These are phyloP conservation scores for Chlorencoelia australis DNA, from an alignment of 2,329 filamentous ascomycete genomes.

Conservation along the genomic window DNA sequence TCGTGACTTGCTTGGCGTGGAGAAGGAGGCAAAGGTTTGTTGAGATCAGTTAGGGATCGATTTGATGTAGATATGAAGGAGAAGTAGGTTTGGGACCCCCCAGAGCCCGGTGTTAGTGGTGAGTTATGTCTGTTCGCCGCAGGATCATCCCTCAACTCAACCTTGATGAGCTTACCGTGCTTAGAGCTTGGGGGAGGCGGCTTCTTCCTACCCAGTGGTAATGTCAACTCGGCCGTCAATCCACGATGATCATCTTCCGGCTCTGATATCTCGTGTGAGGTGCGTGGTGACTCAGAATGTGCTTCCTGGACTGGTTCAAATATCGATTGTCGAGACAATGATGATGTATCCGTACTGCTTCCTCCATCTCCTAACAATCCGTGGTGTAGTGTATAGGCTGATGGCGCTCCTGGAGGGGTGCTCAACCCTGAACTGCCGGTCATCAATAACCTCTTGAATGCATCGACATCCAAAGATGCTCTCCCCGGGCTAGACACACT, in stretches of 20 bases:
- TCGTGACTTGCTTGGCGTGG: constrained; percentile 38
- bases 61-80: constrained; percentile 14
- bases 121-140: constrained; percentile 25
- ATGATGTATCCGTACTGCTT: constrained; percentile 48
- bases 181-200: constrained; percentile 68
- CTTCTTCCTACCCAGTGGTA: constrained; percentile 44
- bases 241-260: constrained; percentile 39
- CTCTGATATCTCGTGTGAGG: constrained; percentile 49
- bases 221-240: constrained; percentile 20
- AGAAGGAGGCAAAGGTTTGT: constrained; percentile 52
- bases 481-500: constrained; percentile 24
- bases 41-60: constrained; percentile 38
- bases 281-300: constrained; percentile 40
- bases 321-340: constrained; percentile 47
- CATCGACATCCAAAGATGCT: constrained; percentile 60
- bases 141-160: constrained; percentile 33
- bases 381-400: constrained; percentile 23
- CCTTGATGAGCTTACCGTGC: constrained; percentile 64
- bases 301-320: constrained; percentile 39
- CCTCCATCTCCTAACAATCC: constrained; percentile 30
- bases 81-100: constrained; percentile 16
- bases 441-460: constrained; percentile 66
- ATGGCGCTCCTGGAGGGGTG: constrained; percentile 22
- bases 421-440: constrained; percentile 50
- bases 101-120: constrained; percentile 20